These are phyloP conservation scores for Ophiostoma quercus DNA, from an alignment of 2,329 filamentous ascomycete genomes.

Conservation along the genomic window DNA sequence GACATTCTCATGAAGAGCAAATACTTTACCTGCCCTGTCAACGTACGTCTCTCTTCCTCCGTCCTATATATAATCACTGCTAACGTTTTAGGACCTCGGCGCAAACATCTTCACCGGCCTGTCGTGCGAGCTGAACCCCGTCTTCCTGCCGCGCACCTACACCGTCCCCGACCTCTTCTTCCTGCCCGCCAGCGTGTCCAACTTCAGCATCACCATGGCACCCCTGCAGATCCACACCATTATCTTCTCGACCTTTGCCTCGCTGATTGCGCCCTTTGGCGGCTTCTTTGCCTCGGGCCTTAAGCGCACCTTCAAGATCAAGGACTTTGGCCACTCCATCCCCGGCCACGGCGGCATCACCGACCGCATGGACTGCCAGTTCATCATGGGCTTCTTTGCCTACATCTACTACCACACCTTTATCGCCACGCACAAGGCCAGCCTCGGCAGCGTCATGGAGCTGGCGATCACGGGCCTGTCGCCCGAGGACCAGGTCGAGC, in stretches of 20 bases:
- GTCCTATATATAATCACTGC: not conserved
- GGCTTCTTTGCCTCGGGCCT: slow-evolving; percentile 97
- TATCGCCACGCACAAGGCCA: slow-evolving; percentile 81
- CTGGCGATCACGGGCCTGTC: slow-evolving; percentile 83
- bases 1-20: slow-evolving; percentile 83
- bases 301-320: slow-evolving; percentile 99
- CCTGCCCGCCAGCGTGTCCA: slow-evolving; percentile 48
- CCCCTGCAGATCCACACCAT: slow-evolving; percentile 94
- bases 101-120: slow-evolving; percentile 89
- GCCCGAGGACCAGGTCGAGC: slow-evolving; percentile 82
- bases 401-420: slow-evolving; percentile 99
- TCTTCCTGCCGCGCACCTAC: slow-evolving; percentile 76
- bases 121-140: slow-evolving; percentile 83
- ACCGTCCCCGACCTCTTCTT: slow-evolving; percentile 68
- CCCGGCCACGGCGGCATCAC: slow-evolving; percentile 97
- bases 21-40: slow-evolving; percentile 98
- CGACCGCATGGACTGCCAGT: slow-evolving; percentile 98
- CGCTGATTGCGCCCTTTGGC: slow-evolving; percentile 92
- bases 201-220: slow-evolving; percentile 65
- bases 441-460: slow-evolving; percentile 82
- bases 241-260: slow-evolving; percentile 86
- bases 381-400: slow-evolving; percentile 98
- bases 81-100: slow-evolving; percentile 63
- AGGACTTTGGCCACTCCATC: slow-evolving; percentile 98
- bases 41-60: slow-evolving; percentile 45